Evolutionary conservation across 345 rosid species (phyloP).

Genomic region (Aquilaria malaccensis): DNA sequence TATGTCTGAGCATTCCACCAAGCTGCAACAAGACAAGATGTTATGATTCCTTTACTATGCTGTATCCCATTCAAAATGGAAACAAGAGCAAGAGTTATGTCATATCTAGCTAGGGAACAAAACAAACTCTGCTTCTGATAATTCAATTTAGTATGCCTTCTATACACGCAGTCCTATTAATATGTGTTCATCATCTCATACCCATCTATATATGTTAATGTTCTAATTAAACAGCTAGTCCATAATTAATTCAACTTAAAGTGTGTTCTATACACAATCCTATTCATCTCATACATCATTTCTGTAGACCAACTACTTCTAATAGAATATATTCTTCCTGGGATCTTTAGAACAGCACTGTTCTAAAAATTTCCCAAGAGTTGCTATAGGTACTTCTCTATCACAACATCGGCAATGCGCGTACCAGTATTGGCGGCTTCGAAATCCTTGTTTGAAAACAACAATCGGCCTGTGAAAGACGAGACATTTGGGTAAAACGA

Average conservation of each 20-base stretch:
- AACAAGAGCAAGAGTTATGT: background rate
- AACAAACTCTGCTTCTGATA: background rate
- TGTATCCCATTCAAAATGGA: background rate
- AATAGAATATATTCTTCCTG: background rate
- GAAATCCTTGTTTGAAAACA: conserved; percentile 85
- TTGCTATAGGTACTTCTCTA: background rate
- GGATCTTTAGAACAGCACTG: background rate
- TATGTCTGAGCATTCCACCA: conserved; percentile 90
- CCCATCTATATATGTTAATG: too few relatives aligned
- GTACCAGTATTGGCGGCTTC: conserved; percentile 85
- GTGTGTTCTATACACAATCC: background rate
- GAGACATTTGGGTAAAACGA: background rate
- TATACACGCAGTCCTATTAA: too few relatives aligned
- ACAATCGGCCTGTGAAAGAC: conserved; percentile 50
- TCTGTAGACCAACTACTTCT: background rate
- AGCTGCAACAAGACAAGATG: conserved; percentile 32
- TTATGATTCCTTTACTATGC: background rate
- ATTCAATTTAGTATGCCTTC: too few relatives aligned
- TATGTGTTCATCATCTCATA: too few relatives aligned
- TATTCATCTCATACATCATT: background rate
- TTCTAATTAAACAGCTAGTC: background rate
- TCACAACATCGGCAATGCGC: background rate
- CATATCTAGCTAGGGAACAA: background rate
- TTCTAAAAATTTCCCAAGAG: too few relatives aligned
- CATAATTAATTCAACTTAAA: background rate